phyloP scores from a whole-genome alignment of 2,329 filamentous ascomycete genomes.

The Periconia digitata region DNA sequence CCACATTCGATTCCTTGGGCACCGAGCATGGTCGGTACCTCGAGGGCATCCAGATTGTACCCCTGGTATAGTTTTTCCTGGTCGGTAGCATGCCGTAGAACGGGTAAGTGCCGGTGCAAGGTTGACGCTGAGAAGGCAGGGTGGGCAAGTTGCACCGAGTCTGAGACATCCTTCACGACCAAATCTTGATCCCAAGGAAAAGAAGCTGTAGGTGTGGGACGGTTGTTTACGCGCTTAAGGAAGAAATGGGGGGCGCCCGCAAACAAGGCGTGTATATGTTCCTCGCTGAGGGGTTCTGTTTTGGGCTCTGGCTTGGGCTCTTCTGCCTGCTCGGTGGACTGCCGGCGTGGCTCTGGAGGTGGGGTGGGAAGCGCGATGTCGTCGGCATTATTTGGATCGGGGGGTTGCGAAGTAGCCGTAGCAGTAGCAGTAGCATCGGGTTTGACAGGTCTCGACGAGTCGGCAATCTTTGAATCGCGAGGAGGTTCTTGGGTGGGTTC shows the following conservation, averaged over 20 bases:
- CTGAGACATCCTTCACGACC: constrained; percentile 63
- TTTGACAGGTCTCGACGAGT: constrained; percentile 11
- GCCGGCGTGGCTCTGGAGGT: constrained; percentile 9
- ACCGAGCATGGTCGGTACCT: constrained; percentile 71
- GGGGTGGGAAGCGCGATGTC: constrained; percentile 14
- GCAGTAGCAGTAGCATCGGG: constrained; percentile 12
- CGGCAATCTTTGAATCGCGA: constrained; percentile 18
- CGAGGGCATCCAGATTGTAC: constrained; percentile 42
- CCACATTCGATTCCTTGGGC: constrained; percentile 72
- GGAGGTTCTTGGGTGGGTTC: constrained; percentile 10
- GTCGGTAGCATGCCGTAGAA: constrained; percentile 13
- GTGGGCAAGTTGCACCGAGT: constrained; percentile 43
- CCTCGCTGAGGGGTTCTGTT: constrained; percentile 40
- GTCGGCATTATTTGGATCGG: constrained; percentile 15
- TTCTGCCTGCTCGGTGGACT: background rate
- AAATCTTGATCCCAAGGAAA: constrained; percentile 67
- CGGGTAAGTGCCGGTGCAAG: constrained; percentile 22
- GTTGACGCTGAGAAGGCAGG: constrained; percentile 42
- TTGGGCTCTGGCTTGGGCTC: constrained; percentile 13
- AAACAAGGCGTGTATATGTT: constrained; percentile 69
- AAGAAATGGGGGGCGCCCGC: constrained; percentile 76
- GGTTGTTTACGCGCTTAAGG: constrained; percentile 60
- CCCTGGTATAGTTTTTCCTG: constrained; percentile 21
- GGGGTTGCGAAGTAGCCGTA: constrained; percentile 13
- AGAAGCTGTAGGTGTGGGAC: constrained; percentile 64